Percentiles rank a stretch among this genome's conserved stretches.
phyloP scores from a whole-genome alignment of 805 yeast genomes.

The Candida incommunis region DNA sequence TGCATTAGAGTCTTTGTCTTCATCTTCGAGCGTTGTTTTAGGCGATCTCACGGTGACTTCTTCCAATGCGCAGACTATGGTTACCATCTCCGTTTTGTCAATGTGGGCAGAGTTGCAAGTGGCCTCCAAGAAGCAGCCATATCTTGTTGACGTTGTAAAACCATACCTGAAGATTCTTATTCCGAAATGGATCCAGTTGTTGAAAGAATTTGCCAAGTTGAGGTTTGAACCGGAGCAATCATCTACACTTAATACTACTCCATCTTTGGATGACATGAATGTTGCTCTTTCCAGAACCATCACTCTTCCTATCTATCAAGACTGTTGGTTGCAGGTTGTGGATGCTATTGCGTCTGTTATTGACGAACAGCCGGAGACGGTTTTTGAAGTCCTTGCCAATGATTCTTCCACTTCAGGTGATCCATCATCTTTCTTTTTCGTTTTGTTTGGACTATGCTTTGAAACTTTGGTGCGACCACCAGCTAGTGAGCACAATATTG shows the following conservation, averaged over 20 bases:
- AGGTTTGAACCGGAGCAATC: constrained; percentile 35
- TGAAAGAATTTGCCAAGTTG: constrained; percentile 60
- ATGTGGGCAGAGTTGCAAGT: constrained; percentile 29
- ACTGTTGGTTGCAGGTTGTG: constrained; percentile 64
- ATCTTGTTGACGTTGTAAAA: constrained; percentile 24
- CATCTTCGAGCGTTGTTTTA: constrained; percentile 17
- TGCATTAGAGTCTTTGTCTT: constrained; percentile 46
- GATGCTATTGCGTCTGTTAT: constrained; percentile 59
- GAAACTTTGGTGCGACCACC: constrained; percentile 45
- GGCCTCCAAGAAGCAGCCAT: constrained; percentile 13
- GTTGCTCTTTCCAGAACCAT: constrained; percentile 23
- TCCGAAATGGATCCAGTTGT: constrained; percentile 65
- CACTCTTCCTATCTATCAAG: constrained; percentile 33
- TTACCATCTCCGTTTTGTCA: constrained; percentile 24
- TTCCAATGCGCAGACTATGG: constrained; percentile 22
- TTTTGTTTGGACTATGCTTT: constrained; percentile 71
- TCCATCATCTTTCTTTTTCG: constrained; percentile 45
- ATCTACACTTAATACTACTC: constrained; percentile 11
- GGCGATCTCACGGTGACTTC: constrained; percentile 23
- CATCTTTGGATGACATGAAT: constrained; percentile 21
- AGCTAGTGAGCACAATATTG: constrained; percentile 16
- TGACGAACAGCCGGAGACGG: constrained; percentile 32
- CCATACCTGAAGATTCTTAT: constrained; percentile 47
- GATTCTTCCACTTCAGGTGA: constrained; percentile 25
- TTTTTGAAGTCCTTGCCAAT: constrained; percentile 40